Evolutionary conservation across 2,329 filamentous ascomycete genomes (phyloP).

Genomic region (Trichothecium roseum): DNA sequence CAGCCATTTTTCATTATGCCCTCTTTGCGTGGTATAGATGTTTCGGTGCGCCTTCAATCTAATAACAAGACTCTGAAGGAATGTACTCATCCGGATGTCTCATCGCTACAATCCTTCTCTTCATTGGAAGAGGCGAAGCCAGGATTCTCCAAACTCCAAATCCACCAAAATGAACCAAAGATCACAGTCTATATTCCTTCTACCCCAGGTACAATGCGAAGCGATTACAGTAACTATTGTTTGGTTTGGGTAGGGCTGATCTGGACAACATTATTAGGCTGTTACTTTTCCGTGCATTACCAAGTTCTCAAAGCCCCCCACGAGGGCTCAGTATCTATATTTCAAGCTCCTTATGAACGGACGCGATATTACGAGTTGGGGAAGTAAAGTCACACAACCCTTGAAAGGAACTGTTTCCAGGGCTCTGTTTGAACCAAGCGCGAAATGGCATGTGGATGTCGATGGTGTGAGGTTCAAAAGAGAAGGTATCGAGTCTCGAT

Average conservation of each 20-base stretch:
- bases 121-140: neutral
- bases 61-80: slow-evolving; percentile 33
- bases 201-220: slow-evolving; percentile 28
- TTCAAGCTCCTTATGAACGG: slow-evolving; percentile 49
- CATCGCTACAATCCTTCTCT: slow-evolving; percentile 16
- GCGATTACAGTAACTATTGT: slow-evolving; percentile 18
- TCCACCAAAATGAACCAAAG: slow-evolving; percentile 25
- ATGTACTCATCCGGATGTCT: slow-evolving; percentile 43
- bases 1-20: slow-evolving; percentile 32
- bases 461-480: slow-evolving; percentile 19
- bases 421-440: slow-evolving; percentile 37
- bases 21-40: slow-evolving; percentile 34
- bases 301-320: slow-evolving; percentile 34
- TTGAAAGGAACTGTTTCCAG: slow-evolving; percentile 27
- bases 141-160: too few species aligned
- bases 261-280: too few species aligned
- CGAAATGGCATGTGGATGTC: slow-evolving; percentile 27
- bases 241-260: slow-evolving; percentile 9
- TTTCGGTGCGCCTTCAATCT: slow-evolving; percentile 29
- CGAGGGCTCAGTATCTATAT: slow-evolving; percentile 28
- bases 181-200: slow-evolving; percentile 49
- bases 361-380: slow-evolving; percentile 40
- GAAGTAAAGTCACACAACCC: slow-evolving; percentile 12
- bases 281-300: slow-evolving; percentile 29
- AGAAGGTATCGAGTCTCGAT: slow-evolving; percentile 35